A percentile compares a stretch with the other conserved stretches of the same genome.
Conservation (phyloP, 768 basidiomycete genomes). For the Termitomyces sp. region DNA sequence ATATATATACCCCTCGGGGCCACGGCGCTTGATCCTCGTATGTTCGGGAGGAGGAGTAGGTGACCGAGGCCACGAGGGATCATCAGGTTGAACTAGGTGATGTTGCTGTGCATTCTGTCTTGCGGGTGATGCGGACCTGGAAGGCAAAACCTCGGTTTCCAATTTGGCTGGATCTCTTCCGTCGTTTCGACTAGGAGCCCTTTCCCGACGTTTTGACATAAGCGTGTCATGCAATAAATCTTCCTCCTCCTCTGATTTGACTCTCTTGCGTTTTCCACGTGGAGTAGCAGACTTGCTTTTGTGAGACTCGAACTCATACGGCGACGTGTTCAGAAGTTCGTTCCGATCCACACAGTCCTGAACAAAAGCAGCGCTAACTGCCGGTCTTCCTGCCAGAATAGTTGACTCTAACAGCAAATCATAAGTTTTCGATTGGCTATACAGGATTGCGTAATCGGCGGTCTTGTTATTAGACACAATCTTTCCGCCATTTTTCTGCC, state of each 20-base stretch:
- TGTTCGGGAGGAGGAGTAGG: constrained; percentile 42
- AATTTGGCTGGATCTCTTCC: neutral
- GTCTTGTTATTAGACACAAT: constrained; percentile 46
- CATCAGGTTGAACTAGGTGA: neutral
- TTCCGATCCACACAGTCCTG: constrained; percentile 42
- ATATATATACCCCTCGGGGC: constrained; percentile 31
- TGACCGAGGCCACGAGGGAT: constrained; percentile 19
- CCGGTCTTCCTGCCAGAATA: constrained; percentile 30
- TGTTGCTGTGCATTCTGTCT: neutral
- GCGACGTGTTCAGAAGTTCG: constrained; percentile 35
- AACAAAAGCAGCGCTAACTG: constrained; percentile 50
- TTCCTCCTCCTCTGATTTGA: constrained; percentile 4
- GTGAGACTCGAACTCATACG: constrained; percentile 36
- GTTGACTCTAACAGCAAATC: constrained; percentile 35
- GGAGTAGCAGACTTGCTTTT: constrained; percentile 3
- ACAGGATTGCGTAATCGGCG: constrained; percentile 60
- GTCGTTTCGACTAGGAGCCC: neutral
- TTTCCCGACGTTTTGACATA: constrained; percentile 7
- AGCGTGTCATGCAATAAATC: constrained; percentile 1
- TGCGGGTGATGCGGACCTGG: neutral
- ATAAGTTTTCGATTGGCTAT: constrained; percentile 44
- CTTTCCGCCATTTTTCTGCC: constrained; percentile 61
- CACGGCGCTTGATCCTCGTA: constrained; percentile 19
- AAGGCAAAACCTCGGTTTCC: neutral
- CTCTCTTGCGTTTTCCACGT: constrained; percentile 16